Evolutionary conservation across 1,284 basidiomycete genomes (phyloP), one percentile per base, ranked within the genome.

Genomic region (Pisolithus thermaeus): DNA sequence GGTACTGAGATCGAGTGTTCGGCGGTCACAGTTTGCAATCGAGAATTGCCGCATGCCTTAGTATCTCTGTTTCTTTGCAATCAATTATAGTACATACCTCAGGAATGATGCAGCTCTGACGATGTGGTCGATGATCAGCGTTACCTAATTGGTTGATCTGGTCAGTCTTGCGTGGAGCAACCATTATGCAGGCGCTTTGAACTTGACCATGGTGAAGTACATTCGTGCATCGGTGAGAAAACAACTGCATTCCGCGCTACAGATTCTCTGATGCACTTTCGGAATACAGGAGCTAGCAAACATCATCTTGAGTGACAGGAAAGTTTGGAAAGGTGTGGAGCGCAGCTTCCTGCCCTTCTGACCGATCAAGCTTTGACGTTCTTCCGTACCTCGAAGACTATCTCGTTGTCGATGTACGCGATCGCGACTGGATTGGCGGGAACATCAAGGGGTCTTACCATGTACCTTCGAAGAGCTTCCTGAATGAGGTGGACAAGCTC

Each of bases 331-430:
- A 62, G 64, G 64, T 64, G 28, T 11, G 7, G 23, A 40, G 8
- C 22, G 23, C 12, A 20, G 18, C 27, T 36, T 43, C 46, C 18
- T 14, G 38, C 12, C 7, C 12, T 3, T 4, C 6, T 42, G 12
- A 16, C n/a, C 28, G 16, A 48, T 22, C 22, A 25, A 44, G 20
- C 47, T 2, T 7, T 23, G 16, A 7, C 18, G 14, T 36, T 12
- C 8, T 49, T 37, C 20, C 23, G 3, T 30, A 32, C 42, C 18
- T 41, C 6, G 14, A 42, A 66, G 86, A 90, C 63, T 90, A 83
- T 62, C 68, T 84, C 37, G 75, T 91, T 39, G 76, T 91, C 38
- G 88, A 91, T 64, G 88, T 91, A 32, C 81, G 88, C 16, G 88
- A 90, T 63, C 79, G 83, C 53, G 88, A 91, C 59, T 86, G 75